Percentiles rank a stretch among this genome's conserved stretches.
These are phyloP conservation scores for Emydomyces testavorans DNA, from an alignment of 2,329 filamentous ascomycete species.

Conservation along the genomic window DNA sequence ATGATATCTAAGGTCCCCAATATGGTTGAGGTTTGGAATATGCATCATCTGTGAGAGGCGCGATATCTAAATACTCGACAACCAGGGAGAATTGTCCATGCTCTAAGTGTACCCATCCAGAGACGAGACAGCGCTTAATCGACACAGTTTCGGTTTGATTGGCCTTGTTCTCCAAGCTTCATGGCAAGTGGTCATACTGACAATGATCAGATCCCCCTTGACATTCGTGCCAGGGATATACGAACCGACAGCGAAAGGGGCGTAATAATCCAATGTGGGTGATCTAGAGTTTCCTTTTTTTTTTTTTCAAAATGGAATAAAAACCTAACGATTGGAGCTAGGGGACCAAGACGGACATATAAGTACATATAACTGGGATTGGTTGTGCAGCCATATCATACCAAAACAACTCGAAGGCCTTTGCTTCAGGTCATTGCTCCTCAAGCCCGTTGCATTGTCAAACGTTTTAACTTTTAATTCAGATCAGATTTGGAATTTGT, in stretches of 20 bases:
- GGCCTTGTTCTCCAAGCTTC: not conserved
- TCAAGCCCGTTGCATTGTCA: not conserved
- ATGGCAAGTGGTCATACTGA: not conserved
- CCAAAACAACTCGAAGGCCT: not conserved
- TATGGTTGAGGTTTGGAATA: slow-evolving; percentile 16
- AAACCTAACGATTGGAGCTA: not conserved
- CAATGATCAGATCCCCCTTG: slow-evolving; percentile 4
- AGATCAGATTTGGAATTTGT: slow-evolving; percentile 13
- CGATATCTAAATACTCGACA: not conserved
- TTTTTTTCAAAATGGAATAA: not conserved
- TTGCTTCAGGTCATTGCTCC: slow-evolving; percentile 5
- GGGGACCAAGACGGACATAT: slow-evolving; percentile 60
- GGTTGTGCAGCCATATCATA: slow-evolving; percentile 42
- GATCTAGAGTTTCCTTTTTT: not conserved
- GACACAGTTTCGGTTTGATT: slow-evolving; percentile 47
- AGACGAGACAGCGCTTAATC: slow-evolving; percentile 57
- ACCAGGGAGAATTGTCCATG: slow-evolving; percentile 63
- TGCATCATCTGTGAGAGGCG: not conserved
- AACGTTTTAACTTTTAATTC: not conserved
- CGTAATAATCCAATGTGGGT: slow-evolving; percentile 43
- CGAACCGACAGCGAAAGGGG: slow-evolving; percentile 26
- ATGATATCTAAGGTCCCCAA: slow-evolving; percentile 8
- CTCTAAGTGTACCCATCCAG: slow-evolving; percentile 52
- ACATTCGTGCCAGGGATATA: not conserved
- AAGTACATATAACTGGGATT: slow-evolving; percentile 55